Evolutionary conservation across 2,329 filamentous ascomycete genomes (phyloP).

Genomic region (Chrysoporthe austroafricana): DNA sequence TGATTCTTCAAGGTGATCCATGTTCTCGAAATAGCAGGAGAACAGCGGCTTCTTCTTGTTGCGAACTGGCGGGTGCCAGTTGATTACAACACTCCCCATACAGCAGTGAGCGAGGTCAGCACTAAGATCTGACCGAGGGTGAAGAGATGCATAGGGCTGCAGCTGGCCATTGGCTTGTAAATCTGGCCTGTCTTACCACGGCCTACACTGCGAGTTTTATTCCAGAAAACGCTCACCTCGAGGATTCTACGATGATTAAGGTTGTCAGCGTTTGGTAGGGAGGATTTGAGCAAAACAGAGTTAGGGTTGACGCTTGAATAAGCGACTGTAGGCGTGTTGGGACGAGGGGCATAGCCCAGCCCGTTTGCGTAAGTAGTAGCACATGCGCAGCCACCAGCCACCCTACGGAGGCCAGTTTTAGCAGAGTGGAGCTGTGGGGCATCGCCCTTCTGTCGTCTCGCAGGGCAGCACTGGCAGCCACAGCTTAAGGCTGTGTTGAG

Average conservation of each 20-base stretch:
- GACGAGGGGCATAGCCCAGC: background rate
- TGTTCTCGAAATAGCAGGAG: background rate
- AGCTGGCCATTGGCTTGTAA: background rate
- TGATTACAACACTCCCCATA: background rate
- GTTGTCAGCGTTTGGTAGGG: background rate
- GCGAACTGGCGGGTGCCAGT: background rate
- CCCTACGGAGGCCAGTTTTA: background rate
- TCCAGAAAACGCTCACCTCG: background rate
- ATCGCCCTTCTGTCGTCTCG: background rate
- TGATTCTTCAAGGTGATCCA: background rate
- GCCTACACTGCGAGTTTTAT: background rate
- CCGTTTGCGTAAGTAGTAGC: background rate
- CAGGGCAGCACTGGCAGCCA: background rate
- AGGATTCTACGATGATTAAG: background rate
- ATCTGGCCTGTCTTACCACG: constrained; percentile 1
- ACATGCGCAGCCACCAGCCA: background rate
- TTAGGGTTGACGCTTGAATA: background rate
- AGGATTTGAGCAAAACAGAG: background rate
- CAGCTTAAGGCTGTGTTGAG: background rate
- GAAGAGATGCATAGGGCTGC: constrained; percentile 8
- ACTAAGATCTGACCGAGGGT: constrained; percentile 9
- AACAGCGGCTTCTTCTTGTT: background rate
- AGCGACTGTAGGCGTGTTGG: background rate
- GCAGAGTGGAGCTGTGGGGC: background rate
- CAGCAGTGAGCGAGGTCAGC: constrained; percentile 6